phyloP scores from a whole-genome alignment of 371 early-diverging fungal genomes.

The Mucor saturninus region DNA sequence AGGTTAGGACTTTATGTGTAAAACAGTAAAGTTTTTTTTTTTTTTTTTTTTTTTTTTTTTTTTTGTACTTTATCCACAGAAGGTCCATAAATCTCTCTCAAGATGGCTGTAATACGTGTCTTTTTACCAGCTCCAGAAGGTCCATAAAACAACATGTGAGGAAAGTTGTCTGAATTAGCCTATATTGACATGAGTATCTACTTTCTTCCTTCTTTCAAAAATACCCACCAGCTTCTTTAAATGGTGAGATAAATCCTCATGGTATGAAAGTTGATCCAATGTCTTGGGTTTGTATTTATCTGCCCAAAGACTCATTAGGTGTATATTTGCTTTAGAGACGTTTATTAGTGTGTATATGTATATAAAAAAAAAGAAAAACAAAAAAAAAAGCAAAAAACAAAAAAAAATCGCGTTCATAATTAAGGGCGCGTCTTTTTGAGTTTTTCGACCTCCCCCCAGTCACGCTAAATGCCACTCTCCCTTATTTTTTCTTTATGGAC shows the following conservation, averaged over 20 bases:
- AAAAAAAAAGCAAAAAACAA: slow-evolving; percentile 3
- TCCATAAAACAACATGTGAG: slow-evolving; percentile 97
- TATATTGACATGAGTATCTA: slow-evolving; percentile 23
- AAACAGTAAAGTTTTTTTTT: too few relatives aligned
- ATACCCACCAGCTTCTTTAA: slow-evolving; percentile 76
- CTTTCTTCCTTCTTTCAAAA: too few relatives aligned
- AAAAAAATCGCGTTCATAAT: neutral
- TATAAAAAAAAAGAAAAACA: neutral
- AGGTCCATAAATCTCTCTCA: slow-evolving; percentile 90
- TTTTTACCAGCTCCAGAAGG: slow-evolving; percentile 98
- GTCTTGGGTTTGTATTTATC: slow-evolving; percentile 94
- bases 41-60: neutral
- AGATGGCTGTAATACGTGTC: slow-evolving; percentile 88
- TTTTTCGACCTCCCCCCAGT: neutral
- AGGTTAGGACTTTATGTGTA: neutral
- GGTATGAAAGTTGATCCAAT: slow-evolving; percentile 89
- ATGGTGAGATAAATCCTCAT: slow-evolving; percentile 73
- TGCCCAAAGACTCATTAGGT: slow-evolving; percentile 88
- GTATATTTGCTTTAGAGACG: too few relatives aligned
- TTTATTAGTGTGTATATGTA: neutral
- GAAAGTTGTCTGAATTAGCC: slow-evolving; percentile 86
- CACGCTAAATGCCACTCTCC: neutral
- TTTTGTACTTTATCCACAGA: slow-evolving; percentile 87
- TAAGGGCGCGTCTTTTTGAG: slow-evolving; percentile 6
- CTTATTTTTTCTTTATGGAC: neutral